These are phyloP conservation scores for Oryza rufipogon DNA, from an alignment of 176 grass and related monocot genomes.

Conservation along the genomic window DNA sequence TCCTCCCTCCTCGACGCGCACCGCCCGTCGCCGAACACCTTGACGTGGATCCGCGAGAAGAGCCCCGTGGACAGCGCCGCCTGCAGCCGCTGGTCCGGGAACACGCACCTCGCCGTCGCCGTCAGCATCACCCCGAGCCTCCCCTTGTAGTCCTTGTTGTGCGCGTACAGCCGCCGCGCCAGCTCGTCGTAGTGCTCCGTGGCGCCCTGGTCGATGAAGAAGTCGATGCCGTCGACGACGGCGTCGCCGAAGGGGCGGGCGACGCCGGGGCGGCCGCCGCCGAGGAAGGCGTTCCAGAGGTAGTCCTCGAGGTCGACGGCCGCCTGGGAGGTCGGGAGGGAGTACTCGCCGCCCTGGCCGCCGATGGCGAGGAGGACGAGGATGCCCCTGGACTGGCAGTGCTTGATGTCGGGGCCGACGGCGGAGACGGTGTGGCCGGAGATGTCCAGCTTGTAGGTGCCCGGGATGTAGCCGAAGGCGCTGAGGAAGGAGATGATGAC, in stretches of 20 bases:
- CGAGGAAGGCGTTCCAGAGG: constrained; percentile 24
- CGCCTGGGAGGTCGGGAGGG: not conserved
- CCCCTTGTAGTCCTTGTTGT: not conserved
- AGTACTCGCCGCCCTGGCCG: not conserved
- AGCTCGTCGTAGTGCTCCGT: constrained; percentile 36
- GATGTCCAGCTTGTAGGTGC: not conserved
- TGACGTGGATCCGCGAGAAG: constrained; percentile 66
- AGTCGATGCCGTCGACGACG: constrained; percentile 16
- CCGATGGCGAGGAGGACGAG: constrained; percentile 26
- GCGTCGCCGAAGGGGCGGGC: constrained; percentile 35
- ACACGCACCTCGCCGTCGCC: constrained; percentile 61
- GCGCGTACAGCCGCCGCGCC: not conserved
- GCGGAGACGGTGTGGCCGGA: not conserved
- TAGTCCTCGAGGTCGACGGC: constrained; percentile 21
- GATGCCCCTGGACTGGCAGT: constrained; percentile 28
- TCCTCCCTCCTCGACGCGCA: not conserved
- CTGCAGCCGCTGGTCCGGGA: constrained; percentile 36
- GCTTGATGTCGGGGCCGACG: constrained; percentile 32
- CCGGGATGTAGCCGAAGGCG: not conserved
- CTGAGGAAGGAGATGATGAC: constrained; percentile 13
- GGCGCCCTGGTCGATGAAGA: constrained; percentile 8
- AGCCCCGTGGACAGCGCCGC: constrained; percentile 51
- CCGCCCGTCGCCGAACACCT: not conserved
- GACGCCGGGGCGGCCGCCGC: not conserved
- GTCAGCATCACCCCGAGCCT: constrained; percentile 3